These are phyloP conservation scores for Leishmania aethiopica DNA, from an alignment of 208 protist species.

Conservation along the genomic window DNA sequence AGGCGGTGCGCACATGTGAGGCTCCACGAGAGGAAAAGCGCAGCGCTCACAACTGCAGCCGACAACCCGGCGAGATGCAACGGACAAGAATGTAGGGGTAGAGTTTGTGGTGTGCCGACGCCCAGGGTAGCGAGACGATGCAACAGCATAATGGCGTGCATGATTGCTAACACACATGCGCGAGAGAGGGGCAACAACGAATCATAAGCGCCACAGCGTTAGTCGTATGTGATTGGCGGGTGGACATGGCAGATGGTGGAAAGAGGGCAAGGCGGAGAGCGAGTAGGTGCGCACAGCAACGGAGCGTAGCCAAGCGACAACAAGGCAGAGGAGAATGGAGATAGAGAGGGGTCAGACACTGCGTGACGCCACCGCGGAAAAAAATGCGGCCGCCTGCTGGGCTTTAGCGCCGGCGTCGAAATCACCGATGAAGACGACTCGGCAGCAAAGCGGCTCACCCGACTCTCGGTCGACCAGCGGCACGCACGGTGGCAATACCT, in stretches of 20 bases:
- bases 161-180: neutral
- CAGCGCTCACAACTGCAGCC: neutral
- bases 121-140: neutral
- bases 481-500: slow-evolving; percentile 42
- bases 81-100: neutral
- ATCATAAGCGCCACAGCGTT: neutral
- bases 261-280: neutral
- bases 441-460: slow-evolving; percentile 10
- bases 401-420: slow-evolving; percentile 25
- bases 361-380: slow-evolving; percentile 9
- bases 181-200: neutral
- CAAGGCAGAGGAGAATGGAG: neutral
- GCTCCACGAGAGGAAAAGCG: neutral
- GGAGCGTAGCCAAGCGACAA: neutral
- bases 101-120: neutral
- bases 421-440: slow-evolving; percentile 44
- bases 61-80: neutral
- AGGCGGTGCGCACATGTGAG: neutral
- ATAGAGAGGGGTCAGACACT: neutral
- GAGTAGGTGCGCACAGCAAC: neutral
- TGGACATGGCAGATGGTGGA: neutral
- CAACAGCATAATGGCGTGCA: neutral
- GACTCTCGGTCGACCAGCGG: slow-evolving; percentile 8
- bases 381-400: slow-evolving; percentile 15
- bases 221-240: neutral